These are phyloP conservation scores for Albophoma yamanashiensis DNA, from an alignment of 2,329 filamentous ascomycete genomes.

Conservation along the genomic window DNA sequence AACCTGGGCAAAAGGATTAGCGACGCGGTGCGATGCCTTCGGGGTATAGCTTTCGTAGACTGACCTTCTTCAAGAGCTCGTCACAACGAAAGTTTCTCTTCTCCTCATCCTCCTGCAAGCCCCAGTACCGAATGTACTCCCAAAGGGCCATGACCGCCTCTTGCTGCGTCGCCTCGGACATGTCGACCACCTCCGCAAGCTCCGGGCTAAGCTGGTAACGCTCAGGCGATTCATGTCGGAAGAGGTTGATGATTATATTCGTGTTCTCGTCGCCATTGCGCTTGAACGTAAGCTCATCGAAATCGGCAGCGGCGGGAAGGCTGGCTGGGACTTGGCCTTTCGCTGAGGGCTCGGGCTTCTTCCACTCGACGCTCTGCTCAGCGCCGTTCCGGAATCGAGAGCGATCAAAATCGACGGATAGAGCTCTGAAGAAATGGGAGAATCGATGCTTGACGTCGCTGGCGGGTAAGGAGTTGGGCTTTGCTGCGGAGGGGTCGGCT, in stretches of 20 bases:
- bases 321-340: conserved; percentile 30
- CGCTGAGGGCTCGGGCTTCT: conserved; percentile 56
- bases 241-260: conserved; percentile 81
- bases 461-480: conserved; percentile 22
- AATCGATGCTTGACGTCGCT: conserved; percentile 42
- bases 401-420: conserved; percentile 63
- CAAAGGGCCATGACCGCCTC: conserved; percentile 86
- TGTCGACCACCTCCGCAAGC: conserved; percentile 76
- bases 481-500: conserved; percentile 15
- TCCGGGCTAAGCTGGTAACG: conserved; percentile 69
- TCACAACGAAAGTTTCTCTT: conserved; percentile 89
- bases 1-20: conserved; percentile 39
- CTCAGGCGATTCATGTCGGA: conserved; percentile 76
- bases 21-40: background rate
- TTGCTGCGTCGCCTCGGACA: conserved; percentile 74
- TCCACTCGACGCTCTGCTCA: conserved; percentile 69
- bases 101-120: conserved; percentile 88
- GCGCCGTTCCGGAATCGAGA: conserved; percentile 44
- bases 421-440: conserved; percentile 73
- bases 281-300: conserved; percentile 87
- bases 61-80: conserved; percentile 64
- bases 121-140: conserved; percentile 84
- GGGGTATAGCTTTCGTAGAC: conserved; percentile 9
- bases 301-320: conserved; percentile 56
- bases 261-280: conserved; percentile 85